Evolutionary conservation across 2,329 filamentous ascomycete species (phyloP).

Genomic region (Chalaropsis thielavioides): DNA sequence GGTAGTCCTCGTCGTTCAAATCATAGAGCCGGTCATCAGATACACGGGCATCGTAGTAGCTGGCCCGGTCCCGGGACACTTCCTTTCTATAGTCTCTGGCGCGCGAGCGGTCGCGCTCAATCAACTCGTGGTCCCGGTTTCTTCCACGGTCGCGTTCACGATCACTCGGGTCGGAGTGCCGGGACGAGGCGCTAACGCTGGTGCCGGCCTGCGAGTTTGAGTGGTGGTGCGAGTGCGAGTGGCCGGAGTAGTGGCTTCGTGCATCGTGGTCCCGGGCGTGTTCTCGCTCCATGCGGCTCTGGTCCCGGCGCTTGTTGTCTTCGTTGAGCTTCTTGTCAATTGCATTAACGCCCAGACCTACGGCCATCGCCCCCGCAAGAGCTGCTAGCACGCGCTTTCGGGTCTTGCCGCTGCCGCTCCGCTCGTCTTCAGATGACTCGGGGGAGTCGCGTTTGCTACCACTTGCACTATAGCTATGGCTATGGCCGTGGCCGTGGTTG

Average conservation of each 20-base stretch:
- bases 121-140: constrained; percentile 7
- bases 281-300: not conserved
- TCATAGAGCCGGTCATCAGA: constrained; percentile 13
- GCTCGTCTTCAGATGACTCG: constrained; percentile 11
- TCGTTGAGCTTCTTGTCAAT: constrained; percentile 32
- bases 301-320: constrained; percentile 24
- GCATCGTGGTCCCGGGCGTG: not conserved
- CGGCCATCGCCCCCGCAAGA: constrained; percentile 39
- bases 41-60: constrained; percentile 13
- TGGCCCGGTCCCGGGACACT: constrained; percentile 8
- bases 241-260: constrained; percentile 5
- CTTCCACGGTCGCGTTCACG: constrained; percentile 8
- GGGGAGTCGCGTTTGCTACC: constrained; percentile 10
- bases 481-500: constrained; percentile 24
- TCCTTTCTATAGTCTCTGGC: constrained; percentile 16
- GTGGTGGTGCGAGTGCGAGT: constrained; percentile 6
- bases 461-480: constrained; percentile 19
- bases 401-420: constrained; percentile 23
- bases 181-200: not conserved
- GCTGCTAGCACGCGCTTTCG: constrained; percentile 31
- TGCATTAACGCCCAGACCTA: constrained; percentile 40
- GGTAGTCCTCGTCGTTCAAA: constrained; percentile 8
- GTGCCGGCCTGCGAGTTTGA: not conserved
- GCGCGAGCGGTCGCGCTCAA: constrained; percentile 9
- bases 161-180: not conserved